Conservation (phyloP, 177 flowering plant species). For the Vitis hybrid region DNA sequence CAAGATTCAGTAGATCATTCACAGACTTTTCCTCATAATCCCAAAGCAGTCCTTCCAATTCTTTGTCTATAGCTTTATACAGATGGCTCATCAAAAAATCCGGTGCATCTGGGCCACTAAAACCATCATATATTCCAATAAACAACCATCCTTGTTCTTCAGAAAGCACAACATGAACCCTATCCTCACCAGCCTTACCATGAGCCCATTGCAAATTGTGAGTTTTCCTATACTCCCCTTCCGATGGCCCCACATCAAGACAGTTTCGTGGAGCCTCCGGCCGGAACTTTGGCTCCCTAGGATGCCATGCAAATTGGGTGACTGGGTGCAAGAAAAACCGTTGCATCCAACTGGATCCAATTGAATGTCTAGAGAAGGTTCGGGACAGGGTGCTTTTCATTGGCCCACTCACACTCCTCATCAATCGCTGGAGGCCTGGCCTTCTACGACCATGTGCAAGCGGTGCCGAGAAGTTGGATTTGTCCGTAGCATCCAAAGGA, state of each 20-base stretch:
- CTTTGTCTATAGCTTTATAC: constrained; percentile 40
- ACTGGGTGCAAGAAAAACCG: constrained; percentile 51
- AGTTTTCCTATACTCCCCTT: constrained; percentile 35
- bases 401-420: constrained; percentile 64
- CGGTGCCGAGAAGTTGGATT: constrained; percentile 62
- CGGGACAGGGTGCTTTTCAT: constrained; percentile 48
- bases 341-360: constrained; percentile 52
- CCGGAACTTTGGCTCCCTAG: constrained; percentile 45
- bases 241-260: constrained; percentile 38
- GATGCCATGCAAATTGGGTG: constrained; percentile 44
- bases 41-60: constrained; percentile 43
- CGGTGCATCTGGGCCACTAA: constrained; percentile 56
- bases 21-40: constrained; percentile 32
- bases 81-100: constrained; percentile 49
- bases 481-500: constrained; percentile 47
- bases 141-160: constrained; percentile 60
- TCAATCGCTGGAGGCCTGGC: constrained; percentile 38
- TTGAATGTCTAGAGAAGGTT: constrained; percentile 49
- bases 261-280: constrained; percentile 39
- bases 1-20: constrained; percentile 22
- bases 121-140: constrained; percentile 55
- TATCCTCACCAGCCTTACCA: constrained; percentile 75
- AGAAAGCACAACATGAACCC: constrained; percentile 71
- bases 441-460: constrained; percentile 43
- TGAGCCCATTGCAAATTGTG: constrained; percentile 68